phyloP scores from a whole-genome alignment of 2,329 filamentous ascomycete genomes.

The Aureobasidium sp. region DNA sequence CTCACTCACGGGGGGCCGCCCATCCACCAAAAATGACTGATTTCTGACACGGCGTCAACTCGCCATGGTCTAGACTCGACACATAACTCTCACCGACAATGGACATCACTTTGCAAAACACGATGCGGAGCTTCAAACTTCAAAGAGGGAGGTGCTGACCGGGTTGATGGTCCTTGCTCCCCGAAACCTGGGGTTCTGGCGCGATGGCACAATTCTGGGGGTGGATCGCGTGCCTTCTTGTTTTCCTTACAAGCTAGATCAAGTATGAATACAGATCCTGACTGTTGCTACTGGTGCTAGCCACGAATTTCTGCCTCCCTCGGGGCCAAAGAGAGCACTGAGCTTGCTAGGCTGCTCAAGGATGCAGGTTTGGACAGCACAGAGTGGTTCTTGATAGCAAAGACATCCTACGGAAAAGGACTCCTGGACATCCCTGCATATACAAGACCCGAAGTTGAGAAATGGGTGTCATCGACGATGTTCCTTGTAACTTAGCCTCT shows the following conservation, averaged over 20 bases:
- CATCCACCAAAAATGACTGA: background rate
- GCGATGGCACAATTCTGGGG: background rate
- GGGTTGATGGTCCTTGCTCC: background rate
- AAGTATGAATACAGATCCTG: no score
- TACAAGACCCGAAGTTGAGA: no score
- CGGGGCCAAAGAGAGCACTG: no score
- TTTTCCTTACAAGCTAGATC: background rate
- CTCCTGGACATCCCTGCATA: no score
- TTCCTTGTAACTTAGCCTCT: no score
- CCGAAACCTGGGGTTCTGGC: background rate
- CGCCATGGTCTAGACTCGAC: background rate
- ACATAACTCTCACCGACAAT: background rate
- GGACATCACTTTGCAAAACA: background rate
- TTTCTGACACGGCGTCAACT: background rate
- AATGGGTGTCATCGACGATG: no score
- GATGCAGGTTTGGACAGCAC: no score
- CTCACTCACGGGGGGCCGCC: background rate
- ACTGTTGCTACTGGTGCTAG: no score
- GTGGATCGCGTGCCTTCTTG: background rate
- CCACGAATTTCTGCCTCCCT: no score
- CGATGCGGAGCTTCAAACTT: background rate
- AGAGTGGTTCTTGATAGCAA: no score
- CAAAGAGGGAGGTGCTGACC: background rate
- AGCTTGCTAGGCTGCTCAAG: no score
- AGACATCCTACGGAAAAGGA: no score